phyloP scores from a whole-genome alignment of 106 monocot genomes.

The Cymbidium sinense region DNA sequence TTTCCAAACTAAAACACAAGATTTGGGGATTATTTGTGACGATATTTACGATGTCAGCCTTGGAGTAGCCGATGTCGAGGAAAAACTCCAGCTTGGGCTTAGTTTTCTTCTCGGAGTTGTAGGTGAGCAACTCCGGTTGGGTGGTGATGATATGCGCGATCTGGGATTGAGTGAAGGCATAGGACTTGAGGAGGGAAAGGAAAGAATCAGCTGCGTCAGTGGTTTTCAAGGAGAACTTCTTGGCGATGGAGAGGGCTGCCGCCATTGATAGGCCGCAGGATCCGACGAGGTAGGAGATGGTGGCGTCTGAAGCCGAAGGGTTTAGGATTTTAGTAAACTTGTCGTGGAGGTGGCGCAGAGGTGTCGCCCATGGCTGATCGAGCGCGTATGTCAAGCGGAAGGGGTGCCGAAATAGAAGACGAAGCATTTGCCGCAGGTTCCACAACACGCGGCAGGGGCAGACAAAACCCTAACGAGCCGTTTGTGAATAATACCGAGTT shows the following conservation, averaged over 20 bases:
- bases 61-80: not conserved
- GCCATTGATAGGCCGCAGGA: not conserved
- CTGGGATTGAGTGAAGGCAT: too few relatives aligned
- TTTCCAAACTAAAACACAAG: slow-evolving; percentile 13
- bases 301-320: not conserved
- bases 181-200: too few relatives aligned
- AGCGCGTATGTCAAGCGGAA: too few relatives aligned
- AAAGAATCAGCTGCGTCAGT: not conserved
- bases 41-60: not conserved
- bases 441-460: not conserved
- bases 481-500: too few relatives aligned
- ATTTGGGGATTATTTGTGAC: slow-evolving; percentile 1
- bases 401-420: not conserved
- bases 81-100: too few relatives aligned
- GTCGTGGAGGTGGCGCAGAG: not conserved
- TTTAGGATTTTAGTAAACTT: not conserved
- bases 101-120: too few relatives aligned
- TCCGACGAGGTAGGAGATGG: not conserved
- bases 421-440: not conserved
- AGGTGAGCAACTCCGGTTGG: too few relatives aligned
- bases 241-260: not conserved
- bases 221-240: too few relatives aligned
- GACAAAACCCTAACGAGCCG: not conserved
- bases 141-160: too few relatives aligned
- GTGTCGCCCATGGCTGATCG: too few relatives aligned